Base-by-base conservation (phyloP, 140 eudicot genomes). In the Erigeron philadelphicus region DNA sequence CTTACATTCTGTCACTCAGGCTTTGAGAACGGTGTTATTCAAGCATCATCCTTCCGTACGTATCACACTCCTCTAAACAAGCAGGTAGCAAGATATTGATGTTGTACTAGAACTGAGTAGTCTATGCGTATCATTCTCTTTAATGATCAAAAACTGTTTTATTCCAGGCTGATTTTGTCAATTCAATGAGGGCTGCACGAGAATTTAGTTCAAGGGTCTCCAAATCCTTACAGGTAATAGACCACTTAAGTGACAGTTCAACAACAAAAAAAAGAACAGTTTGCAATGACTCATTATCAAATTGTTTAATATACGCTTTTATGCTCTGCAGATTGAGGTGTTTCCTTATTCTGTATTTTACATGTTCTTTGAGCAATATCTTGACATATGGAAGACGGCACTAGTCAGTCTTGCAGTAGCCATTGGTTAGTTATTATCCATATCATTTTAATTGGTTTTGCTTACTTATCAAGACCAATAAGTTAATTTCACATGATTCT, bases 21-120 rank as follows among this genome's bases (percentile, higher is more conserved):
- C 65, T 85, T 81, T 68, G 99, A 87, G 79, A 71, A 75, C 67
- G 99, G 99, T 60, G 75, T 89, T 44, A 89, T 94, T 76, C 81
- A 57, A 73, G 91, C 99, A 78, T 94, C 99, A 35, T 79, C 95
- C 53, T 94, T 94, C 62, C 95, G 99, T 72, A 94, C 99, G 46
- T 94, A 87, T 79, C 97, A 94, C 88, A 94, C 99, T 1, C 99
- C 99, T 59, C 83, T 94, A 15, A 94, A 89, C 77, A 89, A 94
- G 70, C 99, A 94, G 80, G 98, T 89, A 83, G 38, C 8, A 66
- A 47, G 1, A 17, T 41, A 11, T 42, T 13, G 49, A 12, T 56
- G 7, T 25, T 52, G 35, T 2, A 72, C 15, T 11, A 17, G 69
- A 35, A 67, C 12, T 17, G 7, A 35, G 17, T 61, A 45, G 40